Conservation (phyloP, 228 moss, liverwort and hornwort species). For the Sphagnum magellanicum region DNA sequence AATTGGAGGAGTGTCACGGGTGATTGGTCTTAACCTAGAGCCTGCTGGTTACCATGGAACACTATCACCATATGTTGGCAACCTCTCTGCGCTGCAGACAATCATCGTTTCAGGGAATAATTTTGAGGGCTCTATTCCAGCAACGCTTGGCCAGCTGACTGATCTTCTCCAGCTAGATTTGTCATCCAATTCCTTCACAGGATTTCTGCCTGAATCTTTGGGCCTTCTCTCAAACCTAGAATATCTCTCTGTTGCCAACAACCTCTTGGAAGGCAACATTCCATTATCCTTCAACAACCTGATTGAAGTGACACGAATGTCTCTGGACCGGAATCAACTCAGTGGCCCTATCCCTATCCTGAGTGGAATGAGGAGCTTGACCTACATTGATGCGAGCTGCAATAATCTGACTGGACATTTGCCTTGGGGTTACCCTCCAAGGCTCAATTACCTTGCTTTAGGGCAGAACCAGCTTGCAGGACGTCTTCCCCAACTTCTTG, state of each 20-base stretch:
- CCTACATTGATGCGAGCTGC: conserved; percentile 38
- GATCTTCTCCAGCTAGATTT: conserved; percentile 39
- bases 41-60: conserved; percentile 45
- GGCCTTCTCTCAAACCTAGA: conserved; percentile 27
- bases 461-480: conserved; percentile 34
- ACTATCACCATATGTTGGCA: conserved; percentile 46
- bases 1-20: conserved; percentile 21
- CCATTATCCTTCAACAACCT: conserved; percentile 26
- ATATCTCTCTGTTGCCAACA: conserved; percentile 33
- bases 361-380: conserved; percentile 21
- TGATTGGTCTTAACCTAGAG: conserved; percentile 40
- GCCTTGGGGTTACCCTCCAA: conserved; percentile 6
- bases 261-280: conserved; percentile 32
- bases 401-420: conserved; percentile 35
- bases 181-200: conserved; percentile 39
- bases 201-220: conserved; percentile 31
- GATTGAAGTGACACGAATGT: conserved; percentile 27
- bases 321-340: conserved; percentile 33
- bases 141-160: conserved; percentile 22
- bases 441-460: conserved; percentile 25
- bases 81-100: conserved; percentile 40
- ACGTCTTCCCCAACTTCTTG: conserved; percentile 30
- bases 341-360: conserved; percentile 28
- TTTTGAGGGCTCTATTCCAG: conserved; percentile 39
- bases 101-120: conserved; percentile 32